Base-by-base conservation (phyloP, 176 grass and related monocot genomes). In the Bonia amplexicaulis region DNA sequence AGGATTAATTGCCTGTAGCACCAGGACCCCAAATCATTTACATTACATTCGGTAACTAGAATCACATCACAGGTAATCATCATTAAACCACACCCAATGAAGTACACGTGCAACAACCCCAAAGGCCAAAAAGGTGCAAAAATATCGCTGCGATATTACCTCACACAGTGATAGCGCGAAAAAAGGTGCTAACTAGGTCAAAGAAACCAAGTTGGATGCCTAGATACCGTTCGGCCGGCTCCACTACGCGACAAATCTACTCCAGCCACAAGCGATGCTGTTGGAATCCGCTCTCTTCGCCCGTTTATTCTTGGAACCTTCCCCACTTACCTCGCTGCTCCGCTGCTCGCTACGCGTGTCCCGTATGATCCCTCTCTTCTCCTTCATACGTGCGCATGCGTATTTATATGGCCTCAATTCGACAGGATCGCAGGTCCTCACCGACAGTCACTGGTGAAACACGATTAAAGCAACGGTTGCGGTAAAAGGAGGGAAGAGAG, bases 381-480 rank as follows among this genome's bases (percentile, higher is more conserved):
- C 58, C 45, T 79, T 66, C 63, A 22, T 46, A 40, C 14, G 5
- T 19, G 16, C 37, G 25, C 6, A 11, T 47, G 9, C 13, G 2
- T 85, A 85, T 89, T 76, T 76, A 76, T 80, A 73, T 13, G 66
- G 25, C 12, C 87, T 79, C 87, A 4, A 6, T 13, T 66, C 40
- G 0, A 51, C 45, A 9, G 73, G 7, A 19, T 26, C 15, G 17
- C 13, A 25, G 19, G 13, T 19, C 59, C 41, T 52, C 66, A 40
- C n/a, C 66, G 47, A 0, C 29, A 40, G 12, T 37, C 48, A 40
- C 0, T 12, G 9, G 19, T n/a, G 53, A 23, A 17, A 37, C 27
- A 23, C 12, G 6, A 55, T 11, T 42, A 14, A 29, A 42, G 55
- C 6, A 82, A 29, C 70, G 53, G 70, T 25, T 20, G 27, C 29